A percentile compares a stretch with the other conserved stretches of the same genome.
Conservation (phyloP, 2,329 filamentous ascomycete species). For the Chrysoporthe deuterocubensis region DNA sequence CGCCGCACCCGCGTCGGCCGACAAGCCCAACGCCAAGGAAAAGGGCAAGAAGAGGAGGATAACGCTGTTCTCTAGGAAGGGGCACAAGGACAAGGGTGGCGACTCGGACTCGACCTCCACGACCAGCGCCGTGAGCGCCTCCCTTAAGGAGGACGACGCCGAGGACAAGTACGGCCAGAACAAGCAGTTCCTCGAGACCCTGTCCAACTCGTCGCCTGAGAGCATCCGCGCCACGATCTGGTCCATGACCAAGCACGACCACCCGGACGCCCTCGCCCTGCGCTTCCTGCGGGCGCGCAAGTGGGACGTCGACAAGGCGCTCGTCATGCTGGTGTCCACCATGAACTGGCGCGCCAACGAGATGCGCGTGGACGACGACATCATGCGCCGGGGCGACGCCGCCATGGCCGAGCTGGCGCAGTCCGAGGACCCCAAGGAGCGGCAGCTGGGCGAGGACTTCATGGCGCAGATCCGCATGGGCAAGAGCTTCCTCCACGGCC, state of each 20-base stretch:
- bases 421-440: conserved; percentile 58
- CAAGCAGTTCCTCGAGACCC: conserved; percentile 81
- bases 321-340: conserved; percentile 92
- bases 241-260: conserved; percentile 93
- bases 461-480: conserved; percentile 83
- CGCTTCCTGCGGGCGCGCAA: conserved; percentile 88
- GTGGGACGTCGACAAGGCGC: conserved; percentile 92
- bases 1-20: conserved; percentile 34
- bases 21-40: conserved; percentile 41
- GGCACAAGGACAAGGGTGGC: conserved; percentile 59
- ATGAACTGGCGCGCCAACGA: conserved; percentile 88
- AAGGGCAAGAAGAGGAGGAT: conserved; percentile 78
- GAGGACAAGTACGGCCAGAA: conserved; percentile 94
- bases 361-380: conserved; percentile 86
- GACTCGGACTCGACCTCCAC: conserved; percentile 43
- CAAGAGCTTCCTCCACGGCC: conserved; percentile 89
- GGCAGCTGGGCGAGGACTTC: conserved; percentile 76
- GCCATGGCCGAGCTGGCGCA: conserved; percentile 66
- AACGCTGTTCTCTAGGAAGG: conserved; percentile 67
- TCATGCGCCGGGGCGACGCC: conserved; percentile 78
- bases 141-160: conserved; percentile 51
- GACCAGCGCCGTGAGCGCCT: conserved; percentile 42
- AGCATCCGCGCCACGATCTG: conserved; percentile 82
- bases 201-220: conserved; percentile 78
- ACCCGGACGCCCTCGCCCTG: conserved; percentile 83